Percentiles rank a stretch among this genome's conserved stretches.
These are phyloP conservation scores for Calocera cornea DNA, from an alignment of 768 basidiomycete species.

Conservation along the genomic window DNA sequence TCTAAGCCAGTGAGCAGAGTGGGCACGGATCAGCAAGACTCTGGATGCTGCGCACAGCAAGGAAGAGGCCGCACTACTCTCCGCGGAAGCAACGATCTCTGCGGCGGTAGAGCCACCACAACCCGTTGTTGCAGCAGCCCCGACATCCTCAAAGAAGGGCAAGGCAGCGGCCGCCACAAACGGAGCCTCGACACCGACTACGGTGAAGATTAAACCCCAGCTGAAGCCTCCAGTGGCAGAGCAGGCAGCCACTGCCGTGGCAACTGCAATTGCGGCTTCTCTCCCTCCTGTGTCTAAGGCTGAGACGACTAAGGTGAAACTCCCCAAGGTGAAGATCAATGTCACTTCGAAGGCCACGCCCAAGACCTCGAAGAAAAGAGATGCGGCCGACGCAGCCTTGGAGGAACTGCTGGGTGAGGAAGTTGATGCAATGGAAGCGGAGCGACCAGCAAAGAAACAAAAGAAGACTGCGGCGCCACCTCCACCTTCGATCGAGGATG, in stretches of 20 bases:
- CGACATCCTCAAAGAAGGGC: conserved; percentile 2
- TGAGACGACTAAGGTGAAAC: conserved; percentile 22
- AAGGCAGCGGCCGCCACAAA: conserved; percentile 33
- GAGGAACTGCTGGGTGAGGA: conserved; percentile 24
- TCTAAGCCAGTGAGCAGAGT: conserved; percentile 39
- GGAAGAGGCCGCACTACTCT: conserved; percentile 10
- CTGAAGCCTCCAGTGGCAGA: not conserved
- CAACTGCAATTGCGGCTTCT: conserved; percentile 10
- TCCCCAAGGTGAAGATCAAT: conserved; percentile 49
- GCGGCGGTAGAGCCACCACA: conserved; percentile 19
- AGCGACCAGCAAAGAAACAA: conserved; percentile 9
- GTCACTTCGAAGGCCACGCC: conserved; percentile 11
- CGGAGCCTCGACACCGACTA: conserved; percentile 14
- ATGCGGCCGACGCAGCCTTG: conserved; percentile 8
- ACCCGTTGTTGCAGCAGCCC: conserved; percentile 1
- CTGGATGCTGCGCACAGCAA: conserved; percentile 40
- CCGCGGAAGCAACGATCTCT: conserved; percentile 20
- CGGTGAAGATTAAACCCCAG: conserved; percentile 3
- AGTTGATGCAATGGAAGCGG: conserved; percentile 23
- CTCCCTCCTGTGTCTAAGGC: conserved; percentile 17
- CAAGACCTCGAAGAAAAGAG: conserved; percentile 13
- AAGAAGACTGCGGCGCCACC: conserved; percentile 9
- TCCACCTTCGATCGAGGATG: not conserved
- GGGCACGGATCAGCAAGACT: conserved; percentile 77
- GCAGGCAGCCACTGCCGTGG: conserved; percentile 13